Evolutionary conservation across 78 protist species (phyloP), one percentile per base, ranked within the genome.

Genomic region (Polysphondylium violaceum): DNA sequence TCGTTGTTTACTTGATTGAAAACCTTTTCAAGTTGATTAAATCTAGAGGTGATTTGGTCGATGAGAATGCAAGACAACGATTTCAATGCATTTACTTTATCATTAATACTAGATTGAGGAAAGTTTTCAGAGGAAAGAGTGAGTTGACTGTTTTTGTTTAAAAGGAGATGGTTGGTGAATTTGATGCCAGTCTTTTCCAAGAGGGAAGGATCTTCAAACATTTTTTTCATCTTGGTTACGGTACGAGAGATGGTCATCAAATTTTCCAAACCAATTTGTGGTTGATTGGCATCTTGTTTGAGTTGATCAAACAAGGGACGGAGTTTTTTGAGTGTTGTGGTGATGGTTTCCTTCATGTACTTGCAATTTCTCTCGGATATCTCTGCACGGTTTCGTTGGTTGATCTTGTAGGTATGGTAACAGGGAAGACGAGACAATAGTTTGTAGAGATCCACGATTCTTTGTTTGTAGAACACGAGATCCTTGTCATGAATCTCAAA

Each of bases 261-360:
- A 21, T 33, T 29, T 35, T 73, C 78, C 1, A 56, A 47, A 23
- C 40, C 8, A 27, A 56, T 38, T 2, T 35, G 56, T 3, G 3
- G 3, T 21, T 35, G 5, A 2, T 74, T 58, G 9, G 3, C 43
- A 8, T 35, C 50, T 3, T 38, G 2, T 38, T 56, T 56, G 2
- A 43, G 53, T n/a, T 51, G 47, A 3, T 23, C 5, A 17, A 74
- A 56, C 14, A 74, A 29, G 3, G 83, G 83, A 3, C 23, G 36
- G 21, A 74, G 19, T 40, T 27, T 74, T 3, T 11, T 23, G 1
- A 74, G 47, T n/a, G 83, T 74, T 0, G 65, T 17, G 11, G 35
- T 33, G n/a, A 74, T 74, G 16, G 71, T 56, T 23, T 74, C 68
- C 25, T 44, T 35, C 83, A 74, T 74, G n/a, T 56, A 40, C 38